Conservation (phyloP, 208 protist species). For the Leishmania turanica region DNA sequence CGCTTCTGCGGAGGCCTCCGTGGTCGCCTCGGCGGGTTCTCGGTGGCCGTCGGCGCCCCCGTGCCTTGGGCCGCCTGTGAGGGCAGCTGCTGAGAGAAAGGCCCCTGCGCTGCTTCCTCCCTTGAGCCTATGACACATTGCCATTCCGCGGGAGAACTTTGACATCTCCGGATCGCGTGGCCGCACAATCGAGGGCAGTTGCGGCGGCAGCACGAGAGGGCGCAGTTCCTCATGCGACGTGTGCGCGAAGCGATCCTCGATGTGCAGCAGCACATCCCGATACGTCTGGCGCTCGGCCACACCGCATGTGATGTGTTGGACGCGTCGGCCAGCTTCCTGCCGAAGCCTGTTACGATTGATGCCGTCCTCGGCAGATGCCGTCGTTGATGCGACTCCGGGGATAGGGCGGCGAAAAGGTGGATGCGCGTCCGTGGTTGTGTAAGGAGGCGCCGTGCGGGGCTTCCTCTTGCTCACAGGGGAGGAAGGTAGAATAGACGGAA, state of each 20-base stretch:
- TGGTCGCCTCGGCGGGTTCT: not conserved
- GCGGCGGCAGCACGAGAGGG: slow-evolving; percentile 49
- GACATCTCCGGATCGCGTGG: slow-evolving; percentile 36
- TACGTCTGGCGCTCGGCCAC: slow-evolving; percentile 38
- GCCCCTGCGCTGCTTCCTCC: not conserved
- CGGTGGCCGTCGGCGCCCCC: not conserved
- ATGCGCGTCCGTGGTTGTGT: not conserved
- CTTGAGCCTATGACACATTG: not conserved
- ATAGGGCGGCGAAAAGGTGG: not conserved
- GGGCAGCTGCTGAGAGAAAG: not conserved
- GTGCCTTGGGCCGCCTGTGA: not conserved
- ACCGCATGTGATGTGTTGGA: slow-evolving; percentile 32
- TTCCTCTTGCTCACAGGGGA: not conserved
- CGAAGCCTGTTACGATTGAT: slow-evolving; percentile 32
- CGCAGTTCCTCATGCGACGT: slow-evolving; percentile 25
- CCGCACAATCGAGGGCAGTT: slow-evolving; percentile 40
- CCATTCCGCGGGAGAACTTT: slow-evolving; percentile 39
- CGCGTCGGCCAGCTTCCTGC: slow-evolving; percentile 23
- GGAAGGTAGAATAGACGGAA: slow-evolving; percentile 7
- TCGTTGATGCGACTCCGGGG: not conserved
- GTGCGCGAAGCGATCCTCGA: slow-evolving; percentile 56
- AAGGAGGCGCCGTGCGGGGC: not conserved
- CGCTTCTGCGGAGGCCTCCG: slow-evolving; percentile 5
- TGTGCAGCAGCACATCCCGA: slow-evolving; percentile 51
- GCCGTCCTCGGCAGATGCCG: slow-evolving; percentile 15